phyloP scores from a whole-genome alignment of 2,329 filamentous ascomycete genomes.

The Aspergillus ochraceus region DNA sequence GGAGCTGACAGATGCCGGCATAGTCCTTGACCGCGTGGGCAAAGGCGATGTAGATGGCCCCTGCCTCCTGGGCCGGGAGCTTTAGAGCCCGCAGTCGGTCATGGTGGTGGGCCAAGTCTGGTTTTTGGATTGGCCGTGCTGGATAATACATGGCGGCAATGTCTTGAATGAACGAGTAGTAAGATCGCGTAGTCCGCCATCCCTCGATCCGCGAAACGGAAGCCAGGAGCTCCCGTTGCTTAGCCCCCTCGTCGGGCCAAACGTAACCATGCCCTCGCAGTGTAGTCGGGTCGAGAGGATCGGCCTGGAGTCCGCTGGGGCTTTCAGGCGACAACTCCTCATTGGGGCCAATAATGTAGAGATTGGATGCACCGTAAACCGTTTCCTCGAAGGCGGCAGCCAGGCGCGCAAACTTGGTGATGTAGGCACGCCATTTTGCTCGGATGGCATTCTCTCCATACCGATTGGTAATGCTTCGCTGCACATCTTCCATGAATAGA shows the following conservation, averaged over 20 bases:
- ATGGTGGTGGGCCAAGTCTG: constrained; percentile 86
- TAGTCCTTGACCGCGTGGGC: constrained; percentile 74
- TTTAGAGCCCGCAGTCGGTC: constrained; percentile 84
- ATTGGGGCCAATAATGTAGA: constrained; percentile 75
- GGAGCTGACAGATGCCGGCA: constrained; percentile 79
- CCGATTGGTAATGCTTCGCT: constrained; percentile 78
- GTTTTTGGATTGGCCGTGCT: constrained; percentile 40
- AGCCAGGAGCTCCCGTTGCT: constrained; percentile 81
- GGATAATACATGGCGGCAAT: constrained; percentile 41
- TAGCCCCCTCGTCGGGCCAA: constrained; percentile 80
- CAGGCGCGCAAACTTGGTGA: constrained; percentile 89
- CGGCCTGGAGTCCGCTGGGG: constrained; percentile 40
- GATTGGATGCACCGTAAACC: constrained; percentile 87
- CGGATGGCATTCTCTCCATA: constrained; percentile 88
- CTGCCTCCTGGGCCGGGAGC: constrained; percentile 71
- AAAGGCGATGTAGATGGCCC: constrained; percentile 82
- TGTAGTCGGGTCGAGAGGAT: constrained; percentile 48
- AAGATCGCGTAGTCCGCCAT: constrained; percentile 92
- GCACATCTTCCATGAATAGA: constrained; percentile 83
- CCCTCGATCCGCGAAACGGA: constrained; percentile 93
- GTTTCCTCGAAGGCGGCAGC: constrained; percentile 92
- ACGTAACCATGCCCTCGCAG: constrained; percentile 89
- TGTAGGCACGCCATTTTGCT: constrained; percentile 90
- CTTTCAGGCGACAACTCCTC: constrained; percentile 59
- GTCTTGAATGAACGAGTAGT: constrained; percentile 89